Conservation (phyloP, 106 monocot genomes). For the Apostasia shenzhenica region DNA sequence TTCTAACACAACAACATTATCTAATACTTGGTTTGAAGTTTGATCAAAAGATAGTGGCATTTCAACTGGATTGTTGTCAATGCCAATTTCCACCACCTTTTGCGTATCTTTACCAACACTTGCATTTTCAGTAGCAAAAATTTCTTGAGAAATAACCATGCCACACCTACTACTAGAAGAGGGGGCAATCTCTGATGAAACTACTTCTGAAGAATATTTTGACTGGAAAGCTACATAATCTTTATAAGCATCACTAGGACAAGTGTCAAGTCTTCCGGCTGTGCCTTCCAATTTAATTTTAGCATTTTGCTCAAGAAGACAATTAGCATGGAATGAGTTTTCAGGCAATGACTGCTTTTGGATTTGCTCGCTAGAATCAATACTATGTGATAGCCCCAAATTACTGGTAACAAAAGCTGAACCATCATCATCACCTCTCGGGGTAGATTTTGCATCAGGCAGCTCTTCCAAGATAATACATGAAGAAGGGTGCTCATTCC, state of each 20-base stretch:
- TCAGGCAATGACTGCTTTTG: not conserved
- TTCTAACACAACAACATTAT: slow-evolving; percentile 25
- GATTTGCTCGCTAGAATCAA: not conserved
- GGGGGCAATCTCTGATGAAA: not conserved
- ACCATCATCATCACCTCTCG: slow-evolving; percentile 6
- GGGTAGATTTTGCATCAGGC: slow-evolving; percentile 11
- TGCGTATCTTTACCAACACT: not conserved
- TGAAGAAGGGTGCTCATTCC: slow-evolving; percentile 2
- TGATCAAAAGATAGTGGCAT: slow-evolving; percentile 1
- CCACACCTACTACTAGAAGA: slow-evolving; percentile 9
- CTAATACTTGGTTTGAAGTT: slow-evolving; percentile 5
- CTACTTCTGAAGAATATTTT: not conserved
- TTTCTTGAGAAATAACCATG: slow-evolving; percentile 1
- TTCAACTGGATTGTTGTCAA: slow-evolving; percentile 5
- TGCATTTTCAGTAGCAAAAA: slow-evolving; percentile 12
- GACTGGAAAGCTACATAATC: slow-evolving; percentile 4
- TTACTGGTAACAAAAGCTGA: slow-evolving; percentile 2
- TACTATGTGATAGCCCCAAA: slow-evolving; percentile 5
- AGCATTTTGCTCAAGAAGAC: slow-evolving; percentile 5
- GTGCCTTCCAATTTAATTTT: not conserved
- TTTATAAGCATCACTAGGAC: slow-evolving; percentile 5
- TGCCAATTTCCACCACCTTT: slow-evolving; percentile 6
- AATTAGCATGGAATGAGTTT: slow-evolving; percentile 8
- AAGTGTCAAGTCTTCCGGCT: slow-evolving; percentile 2
- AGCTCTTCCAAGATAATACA: not conserved